Conservation (phyloP, 2,329 filamentous ascomycete species). For the Esteya vermicola region DNA sequence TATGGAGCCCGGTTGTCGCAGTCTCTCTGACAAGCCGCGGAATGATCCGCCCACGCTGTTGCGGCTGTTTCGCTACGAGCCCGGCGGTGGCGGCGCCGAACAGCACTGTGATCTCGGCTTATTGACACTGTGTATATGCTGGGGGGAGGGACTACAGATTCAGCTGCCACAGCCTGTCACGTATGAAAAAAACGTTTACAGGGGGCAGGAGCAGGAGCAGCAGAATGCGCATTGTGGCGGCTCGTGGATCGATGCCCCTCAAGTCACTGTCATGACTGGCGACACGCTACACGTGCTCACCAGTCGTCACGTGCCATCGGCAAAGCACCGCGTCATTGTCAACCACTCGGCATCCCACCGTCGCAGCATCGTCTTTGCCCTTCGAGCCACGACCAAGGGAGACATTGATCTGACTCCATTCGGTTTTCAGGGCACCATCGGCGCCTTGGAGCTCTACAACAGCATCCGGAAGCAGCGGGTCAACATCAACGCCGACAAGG, state of each 20-base stretch:
- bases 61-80: slow-evolving; percentile 12
- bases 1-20: slow-evolving; percentile 4
- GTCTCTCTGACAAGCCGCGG: not conserved
- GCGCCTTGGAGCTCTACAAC: slow-evolving; percentile 7
- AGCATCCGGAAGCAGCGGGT: slow-evolving; percentile 9
- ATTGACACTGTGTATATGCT: slow-evolving; percentile 11
- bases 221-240: not conserved
- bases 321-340: slow-evolving; percentile 11
- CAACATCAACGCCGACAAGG: slow-evolving; percentile 10
- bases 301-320: slow-evolving; percentile 8
- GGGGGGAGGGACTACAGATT: slow-evolving; percentile 12
- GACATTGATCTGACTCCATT: slow-evolving; percentile 8
- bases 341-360: not conserved
- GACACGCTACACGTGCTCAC: slow-evolving; percentile 10
- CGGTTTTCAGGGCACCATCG: slow-evolving; percentile 6
- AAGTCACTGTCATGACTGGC: slow-evolving; percentile 11
- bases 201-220: not conserved
- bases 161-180: not conserved
- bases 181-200: too few species aligned
- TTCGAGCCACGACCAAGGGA: slow-evolving; percentile 9
- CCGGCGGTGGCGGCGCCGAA: slow-evolving; percentile 11
- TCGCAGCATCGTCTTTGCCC: slow-evolving; percentile 13
- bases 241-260: slow-evolving; percentile 9
- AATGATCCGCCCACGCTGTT: slow-evolving; percentile 12
- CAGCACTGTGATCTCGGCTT: slow-evolving; percentile 12